Evolutionary conservation across 1,139 yeast species (phyloP).

Genomic region (Meyerozyma carpophila): DNA sequence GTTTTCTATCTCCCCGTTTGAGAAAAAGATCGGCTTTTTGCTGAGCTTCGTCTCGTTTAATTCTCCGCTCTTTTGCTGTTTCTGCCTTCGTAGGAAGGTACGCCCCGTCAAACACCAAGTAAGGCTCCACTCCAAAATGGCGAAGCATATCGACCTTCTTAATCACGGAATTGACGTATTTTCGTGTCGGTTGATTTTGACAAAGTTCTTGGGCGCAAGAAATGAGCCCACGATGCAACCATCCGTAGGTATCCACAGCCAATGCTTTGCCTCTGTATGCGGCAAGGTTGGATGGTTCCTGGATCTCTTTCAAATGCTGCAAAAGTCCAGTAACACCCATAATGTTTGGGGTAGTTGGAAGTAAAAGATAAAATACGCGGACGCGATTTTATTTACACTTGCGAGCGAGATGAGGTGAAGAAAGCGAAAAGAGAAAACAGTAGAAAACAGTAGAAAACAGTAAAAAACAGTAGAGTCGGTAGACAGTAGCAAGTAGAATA

Average conservation of each 20-base stretch:
- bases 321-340: constrained; percentile 84
- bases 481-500: no score
- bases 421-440: neutral
- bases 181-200: constrained; percentile 61
- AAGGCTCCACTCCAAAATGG: constrained; percentile 71
- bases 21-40: constrained; percentile 47
- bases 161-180: constrained; percentile 56
- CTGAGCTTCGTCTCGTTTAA: constrained; percentile 52
- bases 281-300: constrained; percentile 51
- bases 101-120: constrained; percentile 92
- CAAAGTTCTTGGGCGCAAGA: constrained; percentile 85
- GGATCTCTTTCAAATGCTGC: constrained; percentile 69
- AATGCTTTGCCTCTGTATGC: constrained; percentile 68
- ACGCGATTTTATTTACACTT: neutral
- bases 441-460: neutral
- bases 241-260: constrained; percentile 93
- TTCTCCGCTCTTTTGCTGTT: constrained; percentile 64
- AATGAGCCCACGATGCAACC: constrained; percentile 87
- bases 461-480: no score
- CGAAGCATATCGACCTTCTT: constrained; percentile 63
- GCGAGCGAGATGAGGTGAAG: neutral
- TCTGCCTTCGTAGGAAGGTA: constrained; percentile 71
- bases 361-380: neutral
- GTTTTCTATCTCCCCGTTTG: constrained; percentile 45
- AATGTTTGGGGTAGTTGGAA: neutral